Percentiles rank a stretch among this genome's conserved stretches.
These are phyloP conservation scores for Metarhizium robertsii DNA, from an alignment of 2,329 filamentous ascomycete genomes.

Conservation along the genomic window DNA sequence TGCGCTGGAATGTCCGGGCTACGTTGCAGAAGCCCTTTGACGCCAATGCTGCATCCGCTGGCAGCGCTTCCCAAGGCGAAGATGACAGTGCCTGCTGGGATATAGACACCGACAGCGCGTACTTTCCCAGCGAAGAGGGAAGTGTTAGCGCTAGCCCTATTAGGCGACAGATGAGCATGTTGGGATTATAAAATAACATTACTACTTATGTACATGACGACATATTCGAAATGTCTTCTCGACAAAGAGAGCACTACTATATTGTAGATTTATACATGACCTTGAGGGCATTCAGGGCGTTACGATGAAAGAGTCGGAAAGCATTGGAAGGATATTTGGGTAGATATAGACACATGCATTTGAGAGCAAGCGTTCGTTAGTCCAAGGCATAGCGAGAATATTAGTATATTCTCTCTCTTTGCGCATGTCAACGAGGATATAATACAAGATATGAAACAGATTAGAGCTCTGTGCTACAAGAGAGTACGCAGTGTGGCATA, in stretches of 20 bases:
- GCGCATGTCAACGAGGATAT: no score
- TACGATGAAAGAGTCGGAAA: not conserved
- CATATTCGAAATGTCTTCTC: not conserved
- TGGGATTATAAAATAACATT: slow-evolving; percentile 33
- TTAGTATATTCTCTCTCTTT: not conserved
- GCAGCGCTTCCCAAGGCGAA: slow-evolving; percentile 36
- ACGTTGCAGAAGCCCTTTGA: slow-evolving; percentile 89
- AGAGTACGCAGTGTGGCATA: not conserved
- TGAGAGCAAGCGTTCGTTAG: not conserved
- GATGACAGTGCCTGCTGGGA: slow-evolving; percentile 67
- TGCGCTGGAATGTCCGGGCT: slow-evolving; percentile 91
- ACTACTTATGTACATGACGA: not conserved
- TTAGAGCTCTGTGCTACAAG: not conserved
- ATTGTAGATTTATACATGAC: not conserved
- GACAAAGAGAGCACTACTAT: not conserved
- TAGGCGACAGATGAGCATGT: slow-evolving; percentile 62
- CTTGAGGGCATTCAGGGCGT: not conserved
- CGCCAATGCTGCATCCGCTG: slow-evolving; percentile 24
- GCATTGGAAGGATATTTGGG: not conserved
- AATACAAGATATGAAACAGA: not conserved
- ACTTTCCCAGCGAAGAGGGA: slow-evolving; percentile 63
- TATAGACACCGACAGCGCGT: slow-evolving; percentile 80
- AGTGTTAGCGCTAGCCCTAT: slow-evolving; percentile 59
- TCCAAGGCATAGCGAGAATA: not conserved
- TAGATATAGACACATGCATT: not conserved